phyloP scores from a whole-genome alignment of 805 yeast species.

The Wickerhamiella australiensis region DNA sequence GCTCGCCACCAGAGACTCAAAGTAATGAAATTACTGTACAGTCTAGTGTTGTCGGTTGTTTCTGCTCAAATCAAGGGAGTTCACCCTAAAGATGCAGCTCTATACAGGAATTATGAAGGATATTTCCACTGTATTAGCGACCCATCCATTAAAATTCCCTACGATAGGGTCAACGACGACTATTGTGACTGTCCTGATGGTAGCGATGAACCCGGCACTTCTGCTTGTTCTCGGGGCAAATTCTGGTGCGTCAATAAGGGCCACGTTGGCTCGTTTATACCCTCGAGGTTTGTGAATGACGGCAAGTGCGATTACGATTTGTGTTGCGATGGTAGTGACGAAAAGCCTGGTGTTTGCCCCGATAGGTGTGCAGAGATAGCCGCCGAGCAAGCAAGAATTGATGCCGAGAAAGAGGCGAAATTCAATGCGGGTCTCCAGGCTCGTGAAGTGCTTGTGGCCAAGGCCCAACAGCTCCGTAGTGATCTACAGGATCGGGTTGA shows the following conservation, averaged over 20 bases:
- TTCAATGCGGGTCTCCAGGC: slow-evolving; percentile 30
- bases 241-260: slow-evolving; percentile 77
- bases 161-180: slow-evolving; percentile 67
- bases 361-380: slow-evolving; percentile 43
- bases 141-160: slow-evolving; percentile 50
- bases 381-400: slow-evolving; percentile 27
- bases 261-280: slow-evolving; percentile 47
- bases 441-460: slow-evolving; percentile 26
- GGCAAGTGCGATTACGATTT: slow-evolving; percentile 80
- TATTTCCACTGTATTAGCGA: slow-evolving; percentile 60
- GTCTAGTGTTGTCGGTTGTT: background rate
- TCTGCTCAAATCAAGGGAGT: slow-evolving; percentile 16
- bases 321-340: slow-evolving; percentile 96
- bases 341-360: slow-evolving; percentile 41
- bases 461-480: slow-evolving; percentile 18
- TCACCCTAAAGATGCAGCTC: slow-evolving; percentile 17
- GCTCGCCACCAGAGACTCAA: background rate
- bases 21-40: background rate
- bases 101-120: slow-evolving; percentile 38
- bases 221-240: slow-evolving; percentile 50
- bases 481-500: background rate
- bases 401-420: slow-evolving; percentile 17
- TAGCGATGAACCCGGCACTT: slow-evolving; percentile 91
- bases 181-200: slow-evolving; percentile 97
- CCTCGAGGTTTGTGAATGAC: slow-evolving; percentile 63